Base-by-base conservation (phyloP, 257 asterid species). In the Gentiana straminea region DNA sequence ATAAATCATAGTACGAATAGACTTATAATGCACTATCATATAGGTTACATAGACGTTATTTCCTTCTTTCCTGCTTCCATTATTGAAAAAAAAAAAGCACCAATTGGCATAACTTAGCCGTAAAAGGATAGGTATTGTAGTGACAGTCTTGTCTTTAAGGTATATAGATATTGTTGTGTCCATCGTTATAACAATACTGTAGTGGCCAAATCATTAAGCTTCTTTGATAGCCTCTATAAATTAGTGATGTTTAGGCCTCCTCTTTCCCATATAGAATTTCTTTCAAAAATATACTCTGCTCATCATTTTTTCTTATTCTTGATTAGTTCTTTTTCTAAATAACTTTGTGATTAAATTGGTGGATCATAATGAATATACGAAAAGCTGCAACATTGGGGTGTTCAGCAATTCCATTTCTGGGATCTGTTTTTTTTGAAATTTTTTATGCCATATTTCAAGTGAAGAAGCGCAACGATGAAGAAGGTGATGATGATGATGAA, bases 371-470 rank as follows among this genome's bases (percentile, higher is more conserved):
- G 70, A 37, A 35, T 46, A 13, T 61, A 5, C 47, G 11, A 46
- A 13, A 12, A 5, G 39, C 34, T 64, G 35, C 37, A 39, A 9
- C 32, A 1, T 45, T 66, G 37, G 24, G 24, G 24, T 59, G 62
- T 39, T 62, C 43, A 15, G 45, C 53, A 39, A 58, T 68, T 33
- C 52, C 55, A 13, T 35, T 62, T 2, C n/a, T 68, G 3, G 41
- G 52, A 2, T 51, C 33, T 41, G 15, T 68, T 45, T 33, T 57
- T 5, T 12, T 33, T 0, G 47, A 41, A 44, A 36, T 62, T 13
- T 44, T 46, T 13, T 35, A 11, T 62, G 10, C 36, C 34, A 48
- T 68, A 2, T 54, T 15, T 4, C 32, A 33, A 43, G 3, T 24
- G 34, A 67, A 24, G 24, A 24, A 24, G 24, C 24, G 48, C 13